A percentile compares a stretch with the other conserved stretches of the same genome.
phyloP scores from a whole-genome alignment of 2,329 filamentous ascomycete genomes.

The Aspergillus fumigatus region DNA sequence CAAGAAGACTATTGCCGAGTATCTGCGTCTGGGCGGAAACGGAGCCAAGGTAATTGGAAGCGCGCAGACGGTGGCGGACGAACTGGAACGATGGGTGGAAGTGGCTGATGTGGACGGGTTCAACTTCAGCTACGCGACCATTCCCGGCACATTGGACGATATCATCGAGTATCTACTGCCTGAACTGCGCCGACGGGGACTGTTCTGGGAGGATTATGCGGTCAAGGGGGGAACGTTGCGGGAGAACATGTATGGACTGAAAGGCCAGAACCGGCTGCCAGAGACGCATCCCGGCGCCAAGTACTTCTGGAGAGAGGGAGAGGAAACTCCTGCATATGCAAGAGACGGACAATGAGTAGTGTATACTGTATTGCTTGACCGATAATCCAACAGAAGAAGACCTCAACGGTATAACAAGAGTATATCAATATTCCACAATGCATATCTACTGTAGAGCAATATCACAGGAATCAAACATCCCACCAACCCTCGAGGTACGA shows the following conservation, averaged over 20 bases:
- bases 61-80: conserved; percentile 33
- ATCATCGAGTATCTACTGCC: conserved; percentile 30
- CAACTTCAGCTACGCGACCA: conserved; percentile 31
- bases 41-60: conserved; percentile 35
- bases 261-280: conserved; percentile 27
- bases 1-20: conserved; percentile 32
- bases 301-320: conserved; percentile 33
- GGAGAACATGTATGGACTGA: conserved; percentile 35
- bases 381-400: too few species aligned
- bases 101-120: conserved; percentile 34
- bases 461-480: conserved; percentile 34
- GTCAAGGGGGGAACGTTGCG: conserved; percentile 35
- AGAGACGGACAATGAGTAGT: neutral
- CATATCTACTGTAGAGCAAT: neutral
- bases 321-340: conserved; percentile 29
- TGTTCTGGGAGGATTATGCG: conserved; percentile 37
- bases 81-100: conserved; percentile 34
- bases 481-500: conserved; percentile 67
- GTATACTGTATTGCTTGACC: too few species aligned
- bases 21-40: conserved; percentile 31
- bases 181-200: conserved; percentile 29
- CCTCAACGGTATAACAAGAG: too few species aligned
- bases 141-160: conserved; percentile 35
- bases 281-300: conserved; percentile 34
- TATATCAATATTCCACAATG: neutral